Percentiles rank a stretch among this genome's conserved stretches.
Conservation (phyloP, 495 filamentous ascomycete species). For the Penicillium ochrochloron region DNA sequence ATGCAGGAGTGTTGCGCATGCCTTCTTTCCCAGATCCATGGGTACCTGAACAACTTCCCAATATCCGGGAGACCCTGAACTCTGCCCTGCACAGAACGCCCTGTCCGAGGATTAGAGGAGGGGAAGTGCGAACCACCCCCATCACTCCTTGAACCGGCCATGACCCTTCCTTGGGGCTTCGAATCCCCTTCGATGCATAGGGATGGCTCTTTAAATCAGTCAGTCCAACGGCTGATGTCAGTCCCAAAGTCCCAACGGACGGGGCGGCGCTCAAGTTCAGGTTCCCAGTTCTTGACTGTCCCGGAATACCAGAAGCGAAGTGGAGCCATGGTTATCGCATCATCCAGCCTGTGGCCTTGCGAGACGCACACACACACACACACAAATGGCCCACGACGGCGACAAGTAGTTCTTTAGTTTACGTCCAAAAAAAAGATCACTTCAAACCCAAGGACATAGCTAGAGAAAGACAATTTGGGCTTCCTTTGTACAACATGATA, state of each 20-base stretch:
- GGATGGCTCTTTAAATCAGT: neutral
- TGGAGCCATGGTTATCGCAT: slow-evolving; percentile 36
- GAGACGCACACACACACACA: neutral
- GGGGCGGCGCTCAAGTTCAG: slow-evolving; percentile 1
- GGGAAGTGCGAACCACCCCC: slow-evolving; percentile 6
- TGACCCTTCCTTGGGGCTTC: slow-evolving; percentile 8
- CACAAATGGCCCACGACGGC: neutral
- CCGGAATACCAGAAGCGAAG: slow-evolving; percentile 25
- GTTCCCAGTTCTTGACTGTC: slow-evolving; percentile 17
- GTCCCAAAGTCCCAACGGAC: slow-evolving; percentile 3
- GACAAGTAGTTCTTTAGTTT: neutral
- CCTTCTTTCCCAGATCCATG: slow-evolving; percentile 19
- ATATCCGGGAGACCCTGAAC: slow-evolving; percentile 20
- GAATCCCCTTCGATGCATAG: slow-evolving; percentile 10
- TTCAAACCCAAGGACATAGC: neutral
- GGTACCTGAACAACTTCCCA: slow-evolving; percentile 14
- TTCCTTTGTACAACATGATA: neutral
- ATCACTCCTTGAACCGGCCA: neutral
- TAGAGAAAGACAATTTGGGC: neutral
- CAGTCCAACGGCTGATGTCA: slow-evolving; percentile 7
- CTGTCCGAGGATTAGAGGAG: slow-evolving; percentile 10
- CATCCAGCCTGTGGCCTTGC: slow-evolving; percentile 18
- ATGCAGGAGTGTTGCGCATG: slow-evolving; percentile 9
- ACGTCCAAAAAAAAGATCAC: neutral
- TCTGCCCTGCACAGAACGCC: slow-evolving; percentile 26